These are phyloP conservation scores for Carex parvula DNA, from an alignment of 176 grass and related monocot species.

Conservation along the genomic window DNA sequence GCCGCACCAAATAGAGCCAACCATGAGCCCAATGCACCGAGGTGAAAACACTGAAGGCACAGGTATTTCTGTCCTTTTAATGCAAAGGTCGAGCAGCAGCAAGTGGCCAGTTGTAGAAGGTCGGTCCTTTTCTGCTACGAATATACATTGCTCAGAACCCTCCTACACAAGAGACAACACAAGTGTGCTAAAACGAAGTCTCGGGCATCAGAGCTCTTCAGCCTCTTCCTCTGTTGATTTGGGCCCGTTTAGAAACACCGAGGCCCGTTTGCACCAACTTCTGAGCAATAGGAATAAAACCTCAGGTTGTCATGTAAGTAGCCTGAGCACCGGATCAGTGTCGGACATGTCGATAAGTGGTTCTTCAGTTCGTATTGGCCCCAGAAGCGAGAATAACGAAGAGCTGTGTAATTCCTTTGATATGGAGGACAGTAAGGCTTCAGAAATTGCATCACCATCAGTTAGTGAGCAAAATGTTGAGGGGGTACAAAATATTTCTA, in stretches of 20 bases:
- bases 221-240: slow-evolving; percentile 79
- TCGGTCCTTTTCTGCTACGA: slow-evolving; percentile 40
- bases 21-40: slow-evolving; percentile 13
- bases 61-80: slow-evolving; percentile 66
- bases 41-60: slow-evolving; percentile 46
- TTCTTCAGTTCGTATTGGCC: slow-evolving; percentile 39
- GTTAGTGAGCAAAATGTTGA: not conserved
- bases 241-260: slow-evolving; percentile 57
- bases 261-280: slow-evolving; percentile 37
- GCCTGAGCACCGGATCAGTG: slow-evolving; percentile 54
- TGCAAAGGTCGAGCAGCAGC: slow-evolving; percentile 56
- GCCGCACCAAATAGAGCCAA: slow-evolving; percentile 39
- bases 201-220: slow-evolving; percentile 61
- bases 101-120: slow-evolving; percentile 60
- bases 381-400: slow-evolving; percentile 43
- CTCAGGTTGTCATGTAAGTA: slow-evolving; percentile 41
- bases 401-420: slow-evolving; percentile 34
- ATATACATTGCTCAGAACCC: slow-evolving; percentile 58
- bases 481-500: slow-evolving; percentile 11
- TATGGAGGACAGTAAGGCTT: slow-evolving; percentile 35
- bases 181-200: slow-evolving; percentile 62
- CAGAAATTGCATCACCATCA: slow-evolving; percentile 21
- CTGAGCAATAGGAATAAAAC: slow-evolving; percentile 48
- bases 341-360: slow-evolving; percentile 74
- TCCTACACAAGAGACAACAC: slow-evolving; percentile 62